Base-by-base conservation (phyloP, 2,329 filamentous ascomycete species). In the Xylariales sp. region DNA sequence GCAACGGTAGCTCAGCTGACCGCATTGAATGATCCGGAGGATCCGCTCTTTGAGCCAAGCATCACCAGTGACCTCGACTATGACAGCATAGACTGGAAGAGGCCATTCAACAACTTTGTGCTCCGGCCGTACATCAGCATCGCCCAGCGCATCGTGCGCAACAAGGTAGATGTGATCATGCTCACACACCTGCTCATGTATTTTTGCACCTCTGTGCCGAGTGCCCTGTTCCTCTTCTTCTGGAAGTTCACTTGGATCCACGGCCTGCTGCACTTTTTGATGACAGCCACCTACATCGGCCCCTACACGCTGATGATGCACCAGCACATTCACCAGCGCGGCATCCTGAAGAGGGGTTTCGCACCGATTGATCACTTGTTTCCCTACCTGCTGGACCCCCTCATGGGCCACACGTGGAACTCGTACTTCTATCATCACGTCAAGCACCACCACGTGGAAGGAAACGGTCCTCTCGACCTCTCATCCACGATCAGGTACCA, bases 351-450 rank as follows among this genome's bases (percentile, higher is more conserved):
- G 17, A 76, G 74, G 50, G 56, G 63, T 6, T 76, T 72, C 37
- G 61, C 63, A 23, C 52, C 72, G 20, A 59, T 90, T 41, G 86
- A 91, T 52, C 55, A 61, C 5, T 37, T 71, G 2, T 90, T 89
- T 49, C 86, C 86, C 0, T 91, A 88, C 54, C 59, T 90, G 28
- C 66, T 78, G 10, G 83, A 89, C 48, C 85, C 85, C 0, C 61
- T 91, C 40, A 84, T 88, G 76, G 86, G 86, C 10, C 86, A 91
- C 53, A 89, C 85, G 0, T 89, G 85, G 84, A 88, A 91, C 62
- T 83, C 81, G 2, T 91, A 91, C 63, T 91, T 76, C 57, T 90
- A 88, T 54, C 86, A 91, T 55, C 86, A 91, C 52, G 84, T 90
- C 54, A 91, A 91, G 66, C 85, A 89, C 54, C 86, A 91, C 54